A percentile compares a stretch with the other conserved stretches of the same genome.
Evolutionary conservation across 768 basidiomycete genomes (phyloP).

Genomic region (Macrolepiota albuminosa): DNA sequence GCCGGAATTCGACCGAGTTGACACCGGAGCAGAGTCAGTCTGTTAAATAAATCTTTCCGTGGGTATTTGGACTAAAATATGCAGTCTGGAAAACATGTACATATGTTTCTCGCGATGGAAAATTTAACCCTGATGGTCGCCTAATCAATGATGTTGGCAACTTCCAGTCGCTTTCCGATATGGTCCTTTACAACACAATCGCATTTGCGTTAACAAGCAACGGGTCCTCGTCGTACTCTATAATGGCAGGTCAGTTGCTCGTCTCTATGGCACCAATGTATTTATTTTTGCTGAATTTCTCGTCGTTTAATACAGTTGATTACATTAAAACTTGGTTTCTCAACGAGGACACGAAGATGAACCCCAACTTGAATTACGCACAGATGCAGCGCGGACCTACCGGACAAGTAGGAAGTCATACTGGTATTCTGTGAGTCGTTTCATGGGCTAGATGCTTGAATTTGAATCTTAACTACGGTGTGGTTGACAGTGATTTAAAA

Average conservation of each 20-base stretch:
- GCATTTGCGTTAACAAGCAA: constrained; percentile 44
- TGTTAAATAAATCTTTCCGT: neutral
- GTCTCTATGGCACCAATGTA: neutral
- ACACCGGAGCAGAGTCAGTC: constrained; percentile 45
- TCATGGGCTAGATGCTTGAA: neutral
- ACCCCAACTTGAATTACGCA: constrained; percentile 56
- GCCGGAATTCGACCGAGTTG: constrained; percentile 54
- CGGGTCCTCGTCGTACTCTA: constrained; percentile 35
- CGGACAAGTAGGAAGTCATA: constrained; percentile 39
- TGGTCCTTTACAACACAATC: constrained; percentile 57
- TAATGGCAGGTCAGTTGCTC: constrained; percentile 31
- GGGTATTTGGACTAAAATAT: neutral
- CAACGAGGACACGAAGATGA: constrained; percentile 53
- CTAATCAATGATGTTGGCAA: constrained; percentile 50
- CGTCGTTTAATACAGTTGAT: constrained; percentile 22
- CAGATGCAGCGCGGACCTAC: constrained; percentile 43
- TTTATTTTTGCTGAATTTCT: neutral
- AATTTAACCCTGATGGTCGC: constrained; percentile 61
- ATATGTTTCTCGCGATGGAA: constrained; percentile 53
- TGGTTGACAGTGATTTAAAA: constrained; percentile 44
- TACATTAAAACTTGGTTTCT: constrained; percentile 59
- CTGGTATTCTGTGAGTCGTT: constrained; percentile 46
- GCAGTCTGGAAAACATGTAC: constrained; percentile 56
- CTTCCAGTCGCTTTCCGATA: constrained; percentile 53
- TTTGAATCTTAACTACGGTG: neutral